Evolutionary conservation across 495 filamentous ascomycete genomes (phyloP), one percentile per base, ranked within the genome.

Genomic region (Penicillium simplicissimum): DNA sequence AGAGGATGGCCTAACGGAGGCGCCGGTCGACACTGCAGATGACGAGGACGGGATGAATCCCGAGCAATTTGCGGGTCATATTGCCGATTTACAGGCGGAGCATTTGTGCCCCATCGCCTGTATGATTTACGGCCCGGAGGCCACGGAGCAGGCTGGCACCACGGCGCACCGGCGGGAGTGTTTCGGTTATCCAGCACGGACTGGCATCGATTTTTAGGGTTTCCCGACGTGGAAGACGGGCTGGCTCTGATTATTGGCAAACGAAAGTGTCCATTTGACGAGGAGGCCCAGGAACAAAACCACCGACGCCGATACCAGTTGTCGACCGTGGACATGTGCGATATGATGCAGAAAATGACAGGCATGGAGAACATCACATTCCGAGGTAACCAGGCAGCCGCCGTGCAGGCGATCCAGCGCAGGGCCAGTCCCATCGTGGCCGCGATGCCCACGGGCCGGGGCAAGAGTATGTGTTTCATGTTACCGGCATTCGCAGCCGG

Each of bases 391-490:
- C n/a, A 47, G 42, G 21, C 42, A 1, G 42, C 42, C 2, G 13
- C 19, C 1, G 19, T 47, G 4, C 9, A 47, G 42, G 42, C 42
- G 3, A 47, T 47, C 13, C n/a, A 47, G 11, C 8, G 42, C 1
- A 9, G 42, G 42, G 1, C 42, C n/a, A 47, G 42, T 8, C 42
- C n/a, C 1, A 8, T 47, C 8, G 21, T 47, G 2, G n/a, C 52
- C 1, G 47, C 71, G 4, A 73, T 71, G 33, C 57, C 55, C 5
- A 73, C 57, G 0, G 58, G 61, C 3, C 49, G 47, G 2, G 58
- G 61, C 0, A 73, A 73, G 58, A 69, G 66, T 49, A 36, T 73
- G 31, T 51, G 61, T 25, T 73, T 73, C 42, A 69, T 73, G 47
- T 59, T 73, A 2, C 42, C 42, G 2, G n/a, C 13, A 19, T 47